phyloP scores from a whole-genome alignment of 2,329 filamentous ascomycete genomes.

The Daldinia sp. region DNA sequence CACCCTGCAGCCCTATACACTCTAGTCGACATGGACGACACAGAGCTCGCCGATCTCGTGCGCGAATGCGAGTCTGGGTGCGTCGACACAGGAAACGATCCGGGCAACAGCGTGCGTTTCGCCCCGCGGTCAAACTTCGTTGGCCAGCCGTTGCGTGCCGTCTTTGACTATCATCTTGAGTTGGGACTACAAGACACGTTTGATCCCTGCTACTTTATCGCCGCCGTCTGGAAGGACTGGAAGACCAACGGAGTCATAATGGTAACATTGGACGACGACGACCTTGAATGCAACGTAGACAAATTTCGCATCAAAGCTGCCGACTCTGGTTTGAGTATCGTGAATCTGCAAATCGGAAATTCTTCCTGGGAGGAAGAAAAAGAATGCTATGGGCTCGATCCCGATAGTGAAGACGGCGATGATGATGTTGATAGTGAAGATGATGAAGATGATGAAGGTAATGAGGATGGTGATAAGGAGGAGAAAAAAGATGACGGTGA shows the following conservation, averaged over 20 bases:
- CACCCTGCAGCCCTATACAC: not conserved
- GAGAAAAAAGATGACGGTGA: not conserved
- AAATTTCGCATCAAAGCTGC: conserved; percentile 34
- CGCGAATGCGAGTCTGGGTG: not conserved
- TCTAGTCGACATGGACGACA: not conserved
- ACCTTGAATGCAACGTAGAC: conserved; percentile 34
- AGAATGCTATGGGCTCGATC: not conserved
- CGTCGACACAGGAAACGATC: not conserved
- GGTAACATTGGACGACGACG: conserved; percentile 28
- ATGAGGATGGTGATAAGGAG: conserved; percentile 8
- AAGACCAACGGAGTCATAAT: not conserved
- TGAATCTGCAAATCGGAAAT: conserved; percentile 22
- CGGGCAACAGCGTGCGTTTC: not conserved
- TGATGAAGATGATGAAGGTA: not conserved
- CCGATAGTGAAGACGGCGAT: not conserved
- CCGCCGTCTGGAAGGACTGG: not conserved
- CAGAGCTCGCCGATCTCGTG: not conserved
- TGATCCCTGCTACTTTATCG: not conserved
- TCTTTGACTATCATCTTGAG: not conserved
- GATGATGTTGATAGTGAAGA: no score
- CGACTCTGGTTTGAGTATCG: conserved; percentile 27
- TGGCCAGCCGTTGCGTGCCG: not conserved
- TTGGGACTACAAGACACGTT: not conserved
- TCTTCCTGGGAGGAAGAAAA: not conserved
- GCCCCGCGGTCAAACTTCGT: not conserved